Conservation (phyloP, 1,284 basidiomycete genomes). For the Ustilago crameri region DNA sequence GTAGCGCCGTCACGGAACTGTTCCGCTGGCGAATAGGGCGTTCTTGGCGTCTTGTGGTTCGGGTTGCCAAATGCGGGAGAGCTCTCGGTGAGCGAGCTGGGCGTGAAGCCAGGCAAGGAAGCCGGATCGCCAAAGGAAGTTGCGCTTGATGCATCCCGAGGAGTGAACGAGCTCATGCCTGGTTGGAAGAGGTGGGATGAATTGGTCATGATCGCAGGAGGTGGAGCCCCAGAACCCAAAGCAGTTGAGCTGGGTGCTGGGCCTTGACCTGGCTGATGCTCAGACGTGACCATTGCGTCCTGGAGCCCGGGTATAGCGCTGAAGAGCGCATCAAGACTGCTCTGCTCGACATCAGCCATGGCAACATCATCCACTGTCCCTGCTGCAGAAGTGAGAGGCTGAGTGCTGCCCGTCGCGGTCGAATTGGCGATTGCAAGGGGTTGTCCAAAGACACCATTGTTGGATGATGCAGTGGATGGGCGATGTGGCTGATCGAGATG, state of each 20-base stretch:
- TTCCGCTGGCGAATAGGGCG: constrained; percentile 58
- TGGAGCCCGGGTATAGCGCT: constrained; percentile 35
- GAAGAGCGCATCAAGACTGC: constrained; percentile 39
- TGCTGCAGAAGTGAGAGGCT: constrained; percentile 4
- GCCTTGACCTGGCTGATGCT: constrained; percentile 11
- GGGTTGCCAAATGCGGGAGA: constrained; percentile 55
- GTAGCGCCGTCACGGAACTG: constrained; percentile 45
- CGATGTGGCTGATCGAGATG: constrained; percentile 6
- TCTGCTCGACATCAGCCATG: constrained; percentile 34
- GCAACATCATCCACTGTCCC: constrained; percentile 20
- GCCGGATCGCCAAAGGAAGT: constrained; percentile 53
- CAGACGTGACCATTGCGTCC: constrained; percentile 23
- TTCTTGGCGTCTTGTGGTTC: constrained; percentile 55
- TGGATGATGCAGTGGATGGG: not conserved
- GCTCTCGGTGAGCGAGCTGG: constrained; percentile 57
- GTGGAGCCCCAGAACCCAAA: not conserved
- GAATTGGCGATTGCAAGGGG: not conserved
- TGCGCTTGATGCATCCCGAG: constrained; percentile 27
- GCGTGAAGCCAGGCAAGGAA: constrained; percentile 61
- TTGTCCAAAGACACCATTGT: constrained; percentile 4
- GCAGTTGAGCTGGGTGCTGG: not conserved
- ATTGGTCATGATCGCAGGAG: not conserved
- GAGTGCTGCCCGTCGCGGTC: not conserved
- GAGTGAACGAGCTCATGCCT: constrained; percentile 25
- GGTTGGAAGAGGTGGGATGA: constrained; percentile 19